Percentiles rank a stretch among this genome's conserved stretches.
Evolutionary conservation across 202 grass and related monocot species (phyloP).

Genomic region (Bolboschoenoplectus hybrid): DNA sequence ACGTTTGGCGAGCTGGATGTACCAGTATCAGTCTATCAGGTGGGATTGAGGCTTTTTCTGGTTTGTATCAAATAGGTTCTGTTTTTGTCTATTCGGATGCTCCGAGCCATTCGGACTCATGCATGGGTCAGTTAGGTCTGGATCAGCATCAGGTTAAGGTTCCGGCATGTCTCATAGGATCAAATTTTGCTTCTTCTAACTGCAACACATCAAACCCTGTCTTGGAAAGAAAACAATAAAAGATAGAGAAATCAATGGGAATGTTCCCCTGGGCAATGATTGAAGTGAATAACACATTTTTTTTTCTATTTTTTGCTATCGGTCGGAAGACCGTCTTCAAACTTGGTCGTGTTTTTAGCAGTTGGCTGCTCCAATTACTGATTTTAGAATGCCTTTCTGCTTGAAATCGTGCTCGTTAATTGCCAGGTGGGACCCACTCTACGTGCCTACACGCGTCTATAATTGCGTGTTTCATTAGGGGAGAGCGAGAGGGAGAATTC

Average conservation of each 20-base stretch:
- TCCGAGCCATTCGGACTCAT: too few species aligned
- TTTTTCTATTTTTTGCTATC: neutral
- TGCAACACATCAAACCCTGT: too few species aligned
- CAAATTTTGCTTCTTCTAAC: neutral
- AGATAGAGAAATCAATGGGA: neutral
- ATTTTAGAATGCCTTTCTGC: neutral
- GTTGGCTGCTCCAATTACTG: neutral
- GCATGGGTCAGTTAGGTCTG: too few species aligned
- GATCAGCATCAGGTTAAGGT: too few species aligned
- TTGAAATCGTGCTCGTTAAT: neutral
- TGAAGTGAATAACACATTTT: too few species aligned
- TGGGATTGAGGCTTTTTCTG: neutral
- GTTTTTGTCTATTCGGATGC: too few species aligned
- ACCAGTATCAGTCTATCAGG: neutral
- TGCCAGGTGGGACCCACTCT: neutral
- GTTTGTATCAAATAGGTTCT: neutral
- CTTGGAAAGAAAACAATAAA: neutral
- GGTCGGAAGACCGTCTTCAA: neutral
- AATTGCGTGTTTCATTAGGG: neutral
- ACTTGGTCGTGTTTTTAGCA: neutral
- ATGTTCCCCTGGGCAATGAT: too few species aligned
- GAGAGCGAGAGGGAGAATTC: neutral
- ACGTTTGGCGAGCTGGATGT: neutral
- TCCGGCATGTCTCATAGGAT: neutral
- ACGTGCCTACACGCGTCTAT: conserved; percentile 7